Conservation (phyloP, 805 yeast genomes). For the Yueomyces sinensis region DNA sequence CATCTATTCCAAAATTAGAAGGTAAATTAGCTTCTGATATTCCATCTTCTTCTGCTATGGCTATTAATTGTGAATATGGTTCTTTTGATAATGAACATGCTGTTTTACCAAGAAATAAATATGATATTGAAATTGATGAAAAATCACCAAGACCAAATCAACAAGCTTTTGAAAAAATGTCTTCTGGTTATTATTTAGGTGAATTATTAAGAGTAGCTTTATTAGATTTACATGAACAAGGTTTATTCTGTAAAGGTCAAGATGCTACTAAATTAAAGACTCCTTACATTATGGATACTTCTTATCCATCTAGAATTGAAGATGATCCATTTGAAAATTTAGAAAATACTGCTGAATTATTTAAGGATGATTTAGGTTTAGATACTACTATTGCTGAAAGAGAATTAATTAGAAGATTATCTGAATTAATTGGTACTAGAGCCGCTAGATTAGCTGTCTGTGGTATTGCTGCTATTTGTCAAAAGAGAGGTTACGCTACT, state of each 20-base stretch:
- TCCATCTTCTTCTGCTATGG: constrained; percentile 59
- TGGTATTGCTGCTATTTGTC: constrained; percentile 89
- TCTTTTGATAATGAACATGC: constrained; percentile 86
- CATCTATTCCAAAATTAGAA: constrained; percentile 67
- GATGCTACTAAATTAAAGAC: constrained; percentile 47
- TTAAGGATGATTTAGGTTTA: constrained; percentile 45
- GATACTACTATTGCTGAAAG: constrained; percentile 66
- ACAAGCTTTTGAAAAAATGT: constrained; percentile 94
- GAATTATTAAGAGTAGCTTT: constrained; percentile 75
- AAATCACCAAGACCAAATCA: constrained; percentile 94
- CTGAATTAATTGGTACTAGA: constrained; percentile 83
- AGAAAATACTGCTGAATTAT: constrained; percentile 56
- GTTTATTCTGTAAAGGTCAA: constrained; percentile 57
- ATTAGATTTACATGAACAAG: constrained; percentile 54
- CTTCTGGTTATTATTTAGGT: constrained; percentile 92
- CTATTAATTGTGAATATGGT: constrained; percentile 97
- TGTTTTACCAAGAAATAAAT: constrained; percentile 80
- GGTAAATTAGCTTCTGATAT: constrained; percentile 58
- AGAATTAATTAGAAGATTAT: constrained; percentile 64
- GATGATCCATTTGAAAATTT: constrained; percentile 81
- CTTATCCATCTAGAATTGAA: constrained; percentile 77
- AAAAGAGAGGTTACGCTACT: constrained; percentile 63
- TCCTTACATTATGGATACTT: constrained; percentile 74
- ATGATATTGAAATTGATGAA: constrained; percentile 65
- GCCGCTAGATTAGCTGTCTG: constrained; percentile 87